phyloP scores from a whole-genome alignment of 768 basidiomycete species.

The Russula griseocarnosa region DNA sequence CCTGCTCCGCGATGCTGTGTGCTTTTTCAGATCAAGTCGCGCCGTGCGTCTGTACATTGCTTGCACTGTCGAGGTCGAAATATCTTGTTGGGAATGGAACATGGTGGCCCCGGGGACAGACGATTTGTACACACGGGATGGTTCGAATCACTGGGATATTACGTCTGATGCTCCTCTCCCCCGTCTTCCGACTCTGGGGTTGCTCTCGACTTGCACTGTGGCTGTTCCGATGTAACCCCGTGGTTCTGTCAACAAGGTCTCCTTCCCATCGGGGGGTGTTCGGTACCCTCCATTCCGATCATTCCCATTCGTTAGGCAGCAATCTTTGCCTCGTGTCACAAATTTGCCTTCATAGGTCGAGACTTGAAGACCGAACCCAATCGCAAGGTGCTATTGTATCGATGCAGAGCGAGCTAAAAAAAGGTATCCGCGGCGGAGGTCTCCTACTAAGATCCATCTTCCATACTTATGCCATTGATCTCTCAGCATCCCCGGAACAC shows the following conservation, averaged over 20 bases:
- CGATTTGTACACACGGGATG: not conserved
- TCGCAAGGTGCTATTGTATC: not conserved
- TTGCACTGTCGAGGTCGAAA: not conserved
- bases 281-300: slow-evolving; percentile 12
- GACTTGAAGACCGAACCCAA: not conserved
- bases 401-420: not conserved
- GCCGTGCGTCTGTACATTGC: not conserved
- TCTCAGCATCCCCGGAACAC: not conserved
- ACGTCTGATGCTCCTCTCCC: slow-evolving; percentile 7
- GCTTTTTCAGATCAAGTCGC: not conserved
- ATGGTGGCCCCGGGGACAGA: not conserved
- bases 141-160: slow-evolving; percentile 3
- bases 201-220: slow-evolving; percentile 6
- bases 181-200: slow-evolving; percentile 10
- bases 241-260: slow-evolving; percentile 13
- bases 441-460: not conserved
- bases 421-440: not conserved
- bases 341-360: not conserved
- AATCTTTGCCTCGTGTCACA: not conserved
- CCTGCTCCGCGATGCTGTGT: not conserved
- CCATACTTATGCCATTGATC: not conserved
- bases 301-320: slow-evolving; percentile 2
- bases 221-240: slow-evolving; percentile 15
- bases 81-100: not conserved
- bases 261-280: slow-evolving; percentile 17